phyloP scores from a whole-genome alignment of 306 rosid species.

The Oxytropis ochrocephala region DNA sequence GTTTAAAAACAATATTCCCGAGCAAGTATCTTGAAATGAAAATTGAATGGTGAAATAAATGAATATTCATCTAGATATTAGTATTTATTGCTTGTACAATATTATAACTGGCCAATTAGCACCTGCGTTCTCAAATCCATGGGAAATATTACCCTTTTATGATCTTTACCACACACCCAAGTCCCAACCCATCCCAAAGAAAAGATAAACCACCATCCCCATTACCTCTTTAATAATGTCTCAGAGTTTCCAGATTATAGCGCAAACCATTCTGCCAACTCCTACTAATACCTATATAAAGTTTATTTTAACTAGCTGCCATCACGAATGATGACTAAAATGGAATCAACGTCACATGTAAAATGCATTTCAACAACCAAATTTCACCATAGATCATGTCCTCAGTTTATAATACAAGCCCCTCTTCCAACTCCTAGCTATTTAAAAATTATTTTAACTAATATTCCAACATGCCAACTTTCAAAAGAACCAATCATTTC shows the following conservation, averaged over 20 bases:
- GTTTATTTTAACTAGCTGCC: not conserved
- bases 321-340: not conserved
- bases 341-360: not conserved
- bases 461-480: not conserved
- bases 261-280: not conserved
- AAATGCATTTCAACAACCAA: conserved; percentile 5
- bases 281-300: not conserved
- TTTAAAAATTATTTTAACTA: no score
- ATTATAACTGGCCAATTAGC: not conserved
- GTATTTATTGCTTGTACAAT: not conserved
- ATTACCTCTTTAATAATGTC: not conserved
- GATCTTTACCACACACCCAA: not conserved
- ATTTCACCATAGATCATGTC: not conserved
- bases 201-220: not conserved
- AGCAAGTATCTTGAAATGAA: not conserved
- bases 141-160: not conserved
- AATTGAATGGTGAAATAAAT: not conserved
- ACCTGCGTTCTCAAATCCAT: not conserved
- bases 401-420: no score
- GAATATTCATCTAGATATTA: not conserved
- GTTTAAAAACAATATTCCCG: not conserved
- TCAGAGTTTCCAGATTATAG: not conserved
- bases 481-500: conserved; percentile 11
- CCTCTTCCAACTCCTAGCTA: no score
- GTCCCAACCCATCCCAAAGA: not conserved